Base-by-base conservation (phyloP, 1,284 basidiomycete species). In the Pseudomicrostroma phylloplanum region DNA sequence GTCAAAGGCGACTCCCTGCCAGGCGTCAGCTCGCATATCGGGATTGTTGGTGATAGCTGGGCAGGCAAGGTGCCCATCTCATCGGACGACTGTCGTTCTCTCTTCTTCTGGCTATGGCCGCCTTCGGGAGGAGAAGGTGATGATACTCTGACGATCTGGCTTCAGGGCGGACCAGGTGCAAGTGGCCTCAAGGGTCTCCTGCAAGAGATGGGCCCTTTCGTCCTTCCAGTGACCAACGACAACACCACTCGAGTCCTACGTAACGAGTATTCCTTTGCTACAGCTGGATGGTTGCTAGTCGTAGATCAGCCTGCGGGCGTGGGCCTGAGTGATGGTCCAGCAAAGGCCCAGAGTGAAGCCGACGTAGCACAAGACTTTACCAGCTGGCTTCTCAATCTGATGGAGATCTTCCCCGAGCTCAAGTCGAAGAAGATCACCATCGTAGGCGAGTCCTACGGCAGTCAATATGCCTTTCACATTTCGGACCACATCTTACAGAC, bases 391-490 rank as follows among this genome's bases (percentile, higher is more conserved):
- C 51, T 59, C 43, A 67, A 72, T 59, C 72, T 62, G 30, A 68
- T 62, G 56, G 60, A 63, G 13, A 72, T 67, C 6, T 78, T 75
- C 41, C 57, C 58, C 13, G 62, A 69, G 57, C 43, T 72, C 13
- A 57, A 65, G 26, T 62, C 65, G 46, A 65, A 71, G 48, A 71
- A 68, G 46, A 67, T 70, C 2, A 69, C 61, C 46, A 56, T 72
- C 12, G 76, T 71, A 0, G 75, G 75, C 23, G 72, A 76, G 82
- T 91, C 89, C 66, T 98, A 88, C 77, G 94, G 92, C 19, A 94
- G 94, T n/a, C 92, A 96, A 82, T 97, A 91, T 82, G 93, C 97
- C 67, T 94, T 94, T 13, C 94, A 92, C 80, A 92, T 96, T 70
- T 74, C 79, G 8, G 56, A 68, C 42, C 53, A 64, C 25, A 75